Conservation (phyloP, 75 land plant species). For the Isoetes taiwanensis region DNA sequence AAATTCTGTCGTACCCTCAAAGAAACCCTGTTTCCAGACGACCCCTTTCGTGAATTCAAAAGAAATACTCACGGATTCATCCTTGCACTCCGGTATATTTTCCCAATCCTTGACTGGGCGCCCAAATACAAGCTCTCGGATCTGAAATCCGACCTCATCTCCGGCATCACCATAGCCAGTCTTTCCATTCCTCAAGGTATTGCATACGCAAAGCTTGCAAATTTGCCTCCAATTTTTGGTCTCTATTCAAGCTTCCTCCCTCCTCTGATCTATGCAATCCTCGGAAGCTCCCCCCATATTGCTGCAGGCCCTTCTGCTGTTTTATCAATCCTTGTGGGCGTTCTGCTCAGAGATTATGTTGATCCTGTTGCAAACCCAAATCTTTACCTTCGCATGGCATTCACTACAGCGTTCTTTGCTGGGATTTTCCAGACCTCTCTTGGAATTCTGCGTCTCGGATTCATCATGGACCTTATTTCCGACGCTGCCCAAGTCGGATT, state of each 20-base stretch:
- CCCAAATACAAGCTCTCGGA: too few relatives aligned
- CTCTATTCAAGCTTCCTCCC: slow-evolving; percentile 32
- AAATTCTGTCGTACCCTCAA: too few relatives aligned
- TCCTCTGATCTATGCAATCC: background rate
- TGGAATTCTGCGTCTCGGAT: background rate
- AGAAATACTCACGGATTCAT: too few relatives aligned
- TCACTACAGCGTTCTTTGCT: background rate
- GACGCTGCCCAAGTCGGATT: background rate
- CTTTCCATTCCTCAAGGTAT: too few relatives aligned
- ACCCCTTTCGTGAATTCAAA: too few relatives aligned
- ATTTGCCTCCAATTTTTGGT: slow-evolving; percentile 59
- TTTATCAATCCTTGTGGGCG: background rate
- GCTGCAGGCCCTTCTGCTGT: background rate
- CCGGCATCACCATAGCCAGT: too few relatives aligned
- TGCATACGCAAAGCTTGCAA: slow-evolving; percentile 62
- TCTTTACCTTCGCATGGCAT: background rate
- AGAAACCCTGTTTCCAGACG: too few relatives aligned
- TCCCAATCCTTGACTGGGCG: too few relatives aligned
- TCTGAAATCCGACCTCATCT: too few relatives aligned
- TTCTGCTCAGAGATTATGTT: background rate
- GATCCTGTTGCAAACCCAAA: background rate
- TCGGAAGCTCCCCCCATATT: background rate
- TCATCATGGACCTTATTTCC: background rate
- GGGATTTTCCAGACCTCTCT: background rate
- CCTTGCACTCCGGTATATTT: too few relatives aligned